Evolutionary conservation across 2,329 filamentous ascomycete genomes (phyloP), one percentile per base, ranked within the genome.

Genomic region (Ophiostoma perfectum): DNA sequence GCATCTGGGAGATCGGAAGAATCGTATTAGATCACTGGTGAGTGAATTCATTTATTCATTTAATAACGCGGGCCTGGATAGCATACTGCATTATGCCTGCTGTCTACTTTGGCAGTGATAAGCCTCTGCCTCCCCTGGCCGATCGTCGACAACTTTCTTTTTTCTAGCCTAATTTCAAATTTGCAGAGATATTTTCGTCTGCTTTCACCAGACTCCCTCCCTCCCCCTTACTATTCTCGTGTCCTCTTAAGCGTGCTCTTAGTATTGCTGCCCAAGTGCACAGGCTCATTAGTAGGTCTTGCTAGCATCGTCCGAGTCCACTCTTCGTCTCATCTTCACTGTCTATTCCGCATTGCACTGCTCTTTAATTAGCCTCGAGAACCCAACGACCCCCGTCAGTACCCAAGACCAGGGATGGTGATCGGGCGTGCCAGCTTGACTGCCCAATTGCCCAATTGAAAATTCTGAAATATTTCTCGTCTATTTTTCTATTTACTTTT

Each of bases 321-420:
- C 52, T 58, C 27, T 58, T 7, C 52, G 5, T 9, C 11, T 27
- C 27, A 27, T 27, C 27, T 27, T 27, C 27, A 27, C 27, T 27
- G 27, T 27, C 27, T 27, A 27, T 27, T 27, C 27, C 27, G 27
- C 27, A 27, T 27, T 27, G 27, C 27, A 27, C 27, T 27, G 27
- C 27, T 27, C 27, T 27, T 27, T 27, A 27, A 27, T 27, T 27
- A 27, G 27, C 27, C 27, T 27, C 27, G 27, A 27, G 27, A 27
- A 27, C 27, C 27, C 45, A 49, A 16, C 45, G 14, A 16, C 45
- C 5, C 5, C 45, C 45, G 16, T 49, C 45, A 49, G 5, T 36
- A 60, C 27, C 55, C 55, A 60, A 60, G 55, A 5, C 52, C 5
- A 58, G 52, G 49, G 52, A 58, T 14, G 55, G 38, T 39, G 55